These are phyloP conservation scores for Saccharomycopsis oosterbeekiorum DNA, from an alignment of 805 yeast species.

Conservation along the genomic window DNA sequence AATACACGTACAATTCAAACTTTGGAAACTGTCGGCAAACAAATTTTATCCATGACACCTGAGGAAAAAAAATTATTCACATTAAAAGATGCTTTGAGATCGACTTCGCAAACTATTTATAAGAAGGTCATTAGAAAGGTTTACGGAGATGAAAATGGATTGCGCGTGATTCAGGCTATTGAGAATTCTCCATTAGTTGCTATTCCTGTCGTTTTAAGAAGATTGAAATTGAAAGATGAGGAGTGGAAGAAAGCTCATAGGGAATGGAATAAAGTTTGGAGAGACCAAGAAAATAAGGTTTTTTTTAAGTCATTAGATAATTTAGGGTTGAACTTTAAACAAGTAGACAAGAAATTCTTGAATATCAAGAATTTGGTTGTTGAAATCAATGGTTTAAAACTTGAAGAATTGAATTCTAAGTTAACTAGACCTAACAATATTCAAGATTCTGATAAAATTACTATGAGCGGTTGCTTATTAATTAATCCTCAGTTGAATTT, in stretches of 20 bases:
- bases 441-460: neutral
- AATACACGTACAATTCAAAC: conserved; percentile 92
- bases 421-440: conserved; percentile 3
- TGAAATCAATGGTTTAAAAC: conserved; percentile 84
- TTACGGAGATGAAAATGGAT: conserved; percentile 90
- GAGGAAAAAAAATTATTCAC: conserved; percentile 83
- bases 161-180: conserved; percentile 89
- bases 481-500: conserved; percentile 41
- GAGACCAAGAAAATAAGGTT: conserved; percentile 94
- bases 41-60: conserved; percentile 85
- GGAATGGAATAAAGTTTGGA: conserved; percentile 99
- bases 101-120: conserved; percentile 81
- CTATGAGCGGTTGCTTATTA: neutral
- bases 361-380: conserved; percentile 84
- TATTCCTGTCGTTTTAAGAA: conserved; percentile 83
- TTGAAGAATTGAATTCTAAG: conserved; percentile 39
- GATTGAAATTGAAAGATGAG: conserved; percentile 95
- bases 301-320: conserved; percentile 91
- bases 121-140: conserved; percentile 88
- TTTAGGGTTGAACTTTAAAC: conserved; percentile 90
- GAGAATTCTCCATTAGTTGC: conserved; percentile 95
- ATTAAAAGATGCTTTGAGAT: conserved; percentile 91
- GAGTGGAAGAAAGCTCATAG: conserved; percentile 98
- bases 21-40: conserved; percentile 86
- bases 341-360: conserved; percentile 84